Base-by-base conservation (phyloP, 2,329 filamentous ascomycete species). In the Pseudomassariella vexata region DNA sequence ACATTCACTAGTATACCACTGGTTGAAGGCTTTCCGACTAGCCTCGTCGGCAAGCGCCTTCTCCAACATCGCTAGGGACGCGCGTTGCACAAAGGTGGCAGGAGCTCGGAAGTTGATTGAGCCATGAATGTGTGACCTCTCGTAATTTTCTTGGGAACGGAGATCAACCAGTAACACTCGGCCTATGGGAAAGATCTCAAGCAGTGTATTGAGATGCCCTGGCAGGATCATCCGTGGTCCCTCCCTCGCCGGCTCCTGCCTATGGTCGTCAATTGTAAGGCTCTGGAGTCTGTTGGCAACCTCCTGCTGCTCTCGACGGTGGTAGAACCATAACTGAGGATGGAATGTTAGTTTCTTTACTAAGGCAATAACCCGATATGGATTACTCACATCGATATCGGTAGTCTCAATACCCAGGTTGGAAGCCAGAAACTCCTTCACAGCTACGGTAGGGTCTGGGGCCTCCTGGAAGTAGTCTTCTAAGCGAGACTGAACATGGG, bases 401-500 rank as follows among this genome's bases (percentile, higher is more conserved):
- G 57, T 53, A 3, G 63, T 59, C 34, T 74, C 68, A 16, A 73
- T 64, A 10, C 68, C 67, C 3, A 75, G 50, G 24, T 68, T 75
- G 1, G 71, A 75, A 8, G 72, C 70, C 24, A 74, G 55, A 45
- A 73, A 68, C 24, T 70, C 69, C 21, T 65, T 65, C 24, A 71
- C 63, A 1, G 62, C 65, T 28, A 70, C 59, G 24, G 59, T 70
- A 3, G 72, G 71, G 2, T 63, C 48, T 2, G 66, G 57, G 18
- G 71, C 60, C 6, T 55, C 53, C 17, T 64, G 59, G 40, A 70
- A 76, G 38, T 73, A 76, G 17, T 68, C 63, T 33, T 76, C 70
- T 2, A 76, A 55, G 2, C 70, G 64, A 14, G 52, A 56, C 36
- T 72, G 60, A 6, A 73, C 60, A 34, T 73, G 70, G 10, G 57